Percentiles rank a stretch among this genome's conserved stretches.
Evolutionary conservation across 345 rosid genomes (phyloP).

Genomic region (Arabis hirsuta): DNA sequence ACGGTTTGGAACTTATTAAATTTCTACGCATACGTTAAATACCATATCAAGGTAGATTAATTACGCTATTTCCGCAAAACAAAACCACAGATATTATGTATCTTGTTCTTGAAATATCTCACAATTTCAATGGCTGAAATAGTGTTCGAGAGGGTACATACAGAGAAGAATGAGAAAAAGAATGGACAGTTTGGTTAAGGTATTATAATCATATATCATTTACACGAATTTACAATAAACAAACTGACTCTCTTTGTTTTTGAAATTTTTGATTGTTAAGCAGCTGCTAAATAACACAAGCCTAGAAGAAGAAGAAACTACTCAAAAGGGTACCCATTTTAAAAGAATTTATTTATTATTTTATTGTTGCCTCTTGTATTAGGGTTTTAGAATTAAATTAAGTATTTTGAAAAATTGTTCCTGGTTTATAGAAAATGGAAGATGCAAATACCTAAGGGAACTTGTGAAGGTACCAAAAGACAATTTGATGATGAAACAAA

Average conservation of each 20-base stretch:
- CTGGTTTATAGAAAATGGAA: constrained; percentile 48
- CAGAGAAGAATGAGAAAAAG: constrained; percentile 85
- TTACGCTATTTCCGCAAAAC: too few species aligned
- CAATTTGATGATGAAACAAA: constrained; percentile 47
- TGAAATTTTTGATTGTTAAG: constrained; percentile 27
- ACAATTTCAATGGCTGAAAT: constrained; percentile 20
- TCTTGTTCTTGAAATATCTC: neutral
- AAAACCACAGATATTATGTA: neutral
- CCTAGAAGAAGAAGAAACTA: constrained; percentile 46
- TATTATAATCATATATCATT: constrained; percentile 40
- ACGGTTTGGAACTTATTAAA: constrained; percentile 79
- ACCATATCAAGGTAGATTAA: constrained; percentile 74
- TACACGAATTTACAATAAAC: neutral
- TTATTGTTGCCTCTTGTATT: neutral
- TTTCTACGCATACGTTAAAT: constrained; percentile 77
- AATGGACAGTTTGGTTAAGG: constrained; percentile 77
- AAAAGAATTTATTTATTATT: neutral
- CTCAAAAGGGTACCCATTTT: constrained; percentile 30
- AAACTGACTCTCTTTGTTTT: neutral
- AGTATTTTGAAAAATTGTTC: neutral
- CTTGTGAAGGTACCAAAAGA: constrained; percentile 49
- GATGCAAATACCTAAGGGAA: constrained; percentile 47
- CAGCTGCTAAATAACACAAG: constrained; percentile 61
- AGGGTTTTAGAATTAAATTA: constrained; percentile 3
- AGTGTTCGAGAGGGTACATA: constrained; percentile 88